Evolutionary conservation across 495 filamentous ascomycete genomes (phyloP).

Genomic region (Clohesyomyces aquaticus): DNA sequence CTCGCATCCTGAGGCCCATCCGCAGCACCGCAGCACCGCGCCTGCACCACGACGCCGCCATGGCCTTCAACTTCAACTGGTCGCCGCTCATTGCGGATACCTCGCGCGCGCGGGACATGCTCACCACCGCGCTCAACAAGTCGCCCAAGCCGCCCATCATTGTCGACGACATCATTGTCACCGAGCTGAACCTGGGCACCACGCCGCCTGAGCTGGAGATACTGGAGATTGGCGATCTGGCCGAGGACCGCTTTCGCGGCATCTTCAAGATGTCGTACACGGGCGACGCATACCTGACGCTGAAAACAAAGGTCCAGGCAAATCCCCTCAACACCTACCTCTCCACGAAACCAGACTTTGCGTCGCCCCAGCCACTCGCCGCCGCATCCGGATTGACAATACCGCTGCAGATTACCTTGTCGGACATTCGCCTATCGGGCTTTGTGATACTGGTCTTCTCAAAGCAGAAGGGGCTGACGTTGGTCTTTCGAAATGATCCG

Average conservation of each 20-base stretch:
- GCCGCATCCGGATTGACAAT: conserved; percentile 93
- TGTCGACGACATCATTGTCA: conserved; percentile 98
- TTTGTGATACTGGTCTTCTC: conserved; percentile 98
- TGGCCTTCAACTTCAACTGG: conserved; percentile 99
- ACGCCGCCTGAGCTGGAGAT: conserved; percentile 94
- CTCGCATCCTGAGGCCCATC: too few relatives aligned
- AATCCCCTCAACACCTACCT: conserved; percentile 97
- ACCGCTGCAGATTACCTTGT: conserved; percentile 92
- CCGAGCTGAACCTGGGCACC: conserved; percentile 92
- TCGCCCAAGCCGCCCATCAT: conserved; percentile 98
- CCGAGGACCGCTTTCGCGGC: conserved; percentile 94
- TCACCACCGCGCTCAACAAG: conserved; percentile 95
- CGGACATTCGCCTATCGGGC: conserved; percentile 93
- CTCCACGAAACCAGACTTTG: conserved; percentile 85
- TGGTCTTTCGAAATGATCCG: conserved; percentile 97
- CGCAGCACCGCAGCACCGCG: conserved; percentile 15
- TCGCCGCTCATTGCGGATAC: conserved; percentile 95
- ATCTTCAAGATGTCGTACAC: conserved; percentile 99
- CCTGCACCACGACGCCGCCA: conserved; percentile 44
- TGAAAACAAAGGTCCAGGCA: conserved; percentile 94
- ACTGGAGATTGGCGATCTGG: conserved; percentile 92
- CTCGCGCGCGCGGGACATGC: conserved; percentile 85
- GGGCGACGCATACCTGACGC: conserved; percentile 90
- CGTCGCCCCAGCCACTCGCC: conserved; percentile 89
- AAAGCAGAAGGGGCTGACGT: conserved; percentile 90